Evolutionary conservation across 352 stramenopile genomes (phyloP).

Genomic region (Nothophytophthora sp.): DNA sequence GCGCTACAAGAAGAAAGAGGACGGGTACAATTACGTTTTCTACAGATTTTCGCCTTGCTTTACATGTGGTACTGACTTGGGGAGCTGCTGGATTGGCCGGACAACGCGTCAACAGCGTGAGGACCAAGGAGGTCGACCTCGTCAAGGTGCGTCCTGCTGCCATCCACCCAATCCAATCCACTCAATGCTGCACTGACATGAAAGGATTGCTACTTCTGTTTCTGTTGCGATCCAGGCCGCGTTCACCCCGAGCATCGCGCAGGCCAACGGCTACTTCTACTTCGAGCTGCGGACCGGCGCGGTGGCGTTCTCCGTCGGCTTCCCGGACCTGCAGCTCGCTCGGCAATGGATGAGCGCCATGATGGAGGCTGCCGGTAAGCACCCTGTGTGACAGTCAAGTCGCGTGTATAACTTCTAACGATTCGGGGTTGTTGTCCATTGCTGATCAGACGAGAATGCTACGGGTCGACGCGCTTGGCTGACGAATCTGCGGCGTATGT

Average conservation of each 20-base stretch:
- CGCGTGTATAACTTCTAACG: neutral
- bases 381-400: neutral
- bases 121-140: slow-evolving; percentile 70
- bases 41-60: slow-evolving; percentile 3
- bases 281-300: slow-evolving; percentile 54
- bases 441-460: slow-evolving; percentile 62
- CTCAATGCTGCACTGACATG: neutral
- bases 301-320: slow-evolving; percentile 50
- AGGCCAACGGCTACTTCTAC: slow-evolving; percentile 55
- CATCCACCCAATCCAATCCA: neutral
- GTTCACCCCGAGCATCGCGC: slow-evolving; percentile 41
- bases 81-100: neutral
- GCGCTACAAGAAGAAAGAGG: slow-evolving; percentile 67
- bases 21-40: slow-evolving; percentile 26
- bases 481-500: slow-evolving; percentile 48
- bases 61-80: neutral
- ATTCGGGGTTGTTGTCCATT: neutral
- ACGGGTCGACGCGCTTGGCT: slow-evolving; percentile 69
- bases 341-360: slow-evolving; percentile 62
- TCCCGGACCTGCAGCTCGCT: slow-evolving; percentile 44
- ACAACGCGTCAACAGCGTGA: slow-evolving; percentile 28
- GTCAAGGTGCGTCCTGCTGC: slow-evolving; percentile 43
- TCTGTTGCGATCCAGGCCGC: slow-evolving; percentile 18
- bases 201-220: slow-evolving; percentile 4
- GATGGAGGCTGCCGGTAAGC: slow-evolving; percentile 53